phyloP scores from a whole-genome alignment of 352 stramenopile genomes.

The Globisporangium perplexum region DNA sequence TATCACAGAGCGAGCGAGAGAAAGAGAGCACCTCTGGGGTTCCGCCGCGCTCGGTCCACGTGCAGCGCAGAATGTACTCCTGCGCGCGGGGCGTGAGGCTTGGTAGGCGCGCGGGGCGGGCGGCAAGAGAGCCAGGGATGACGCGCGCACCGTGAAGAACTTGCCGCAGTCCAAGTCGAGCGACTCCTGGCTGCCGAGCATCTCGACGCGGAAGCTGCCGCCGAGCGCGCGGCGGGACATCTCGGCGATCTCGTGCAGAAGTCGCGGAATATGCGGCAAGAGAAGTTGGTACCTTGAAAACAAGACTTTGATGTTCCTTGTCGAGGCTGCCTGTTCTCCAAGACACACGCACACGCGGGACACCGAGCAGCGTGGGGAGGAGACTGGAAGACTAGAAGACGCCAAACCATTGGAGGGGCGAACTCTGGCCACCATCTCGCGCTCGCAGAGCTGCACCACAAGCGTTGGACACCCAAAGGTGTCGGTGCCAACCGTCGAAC shows the following conservation, averaged over 20 bases:
- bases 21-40: constrained; percentile 30
- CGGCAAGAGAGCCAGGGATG: neutral
- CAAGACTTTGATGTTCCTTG: too few relatives aligned
- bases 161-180: constrained; percentile 81
- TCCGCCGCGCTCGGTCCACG: constrained; percentile 48
- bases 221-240: neutral
- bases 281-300: neutral
- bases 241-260: too few relatives aligned
- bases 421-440: too few relatives aligned
- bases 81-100: constrained; percentile 9
- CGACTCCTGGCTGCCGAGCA: constrained; percentile 75
- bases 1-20: neutral
- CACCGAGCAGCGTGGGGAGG: too few relatives aligned
- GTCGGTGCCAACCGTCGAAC: too few relatives aligned
- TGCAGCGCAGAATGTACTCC: constrained; percentile 83
- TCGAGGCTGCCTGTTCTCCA: too few relatives aligned
- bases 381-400: too few relatives aligned
- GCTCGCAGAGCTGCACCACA: too few relatives aligned
- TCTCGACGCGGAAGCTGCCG: constrained; percentile 11
- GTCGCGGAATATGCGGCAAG: neutral
- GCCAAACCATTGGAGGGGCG: too few relatives aligned
- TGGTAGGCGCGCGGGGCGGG: neutral
- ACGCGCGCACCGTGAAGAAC: constrained; percentile 66
- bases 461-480: too few relatives aligned
- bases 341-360: too few relatives aligned